Evolutionary conservation across 179 eudicot species (phyloP).

Genomic region (Amaranthus tricolor): DNA sequence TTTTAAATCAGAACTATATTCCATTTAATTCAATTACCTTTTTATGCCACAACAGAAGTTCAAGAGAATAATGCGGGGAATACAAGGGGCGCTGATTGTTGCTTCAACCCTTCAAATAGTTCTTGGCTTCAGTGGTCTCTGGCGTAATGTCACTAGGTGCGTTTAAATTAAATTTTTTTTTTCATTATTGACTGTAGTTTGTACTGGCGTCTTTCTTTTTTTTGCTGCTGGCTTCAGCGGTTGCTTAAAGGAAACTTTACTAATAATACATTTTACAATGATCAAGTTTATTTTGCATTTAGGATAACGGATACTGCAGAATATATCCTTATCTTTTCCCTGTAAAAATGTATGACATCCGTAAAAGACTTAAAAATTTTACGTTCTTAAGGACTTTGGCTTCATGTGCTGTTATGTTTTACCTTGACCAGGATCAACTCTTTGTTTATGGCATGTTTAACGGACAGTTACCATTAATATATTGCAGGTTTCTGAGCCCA

Average conservation of each 20-base stretch:
- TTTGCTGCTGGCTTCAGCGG: neutral
- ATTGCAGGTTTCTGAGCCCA: slow-evolving; percentile 74
- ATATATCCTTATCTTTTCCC: neutral
- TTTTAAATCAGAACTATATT: neutral
- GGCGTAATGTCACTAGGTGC: slow-evolving; percentile 94
- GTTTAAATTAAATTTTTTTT: slow-evolving; percentile 15
- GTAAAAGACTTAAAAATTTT: neutral
- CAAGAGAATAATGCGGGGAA: slow-evolving; percentile 72
- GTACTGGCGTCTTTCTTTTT: no score
- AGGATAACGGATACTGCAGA: neutral
- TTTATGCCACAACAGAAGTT: slow-evolving; percentile 57
- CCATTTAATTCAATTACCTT: slow-evolving; percentile 6
- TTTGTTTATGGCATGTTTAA: slow-evolving; percentile 2
- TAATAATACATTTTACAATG: neutral
- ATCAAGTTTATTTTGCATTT: neutral
- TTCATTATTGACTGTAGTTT: neutral
- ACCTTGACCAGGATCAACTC: neutral
- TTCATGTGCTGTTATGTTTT: neutral
- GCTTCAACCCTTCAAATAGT: slow-evolving; percentile 91
- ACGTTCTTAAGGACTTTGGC: neutral
- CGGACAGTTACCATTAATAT: neutral
- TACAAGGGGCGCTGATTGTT: slow-evolving; percentile 92
- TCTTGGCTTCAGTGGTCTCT: slow-evolving; percentile 96
- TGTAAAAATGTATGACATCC: neutral
- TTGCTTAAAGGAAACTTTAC: neutral